Conservation (phyloP, 2,329 filamentous ascomycete species). For the Meredithiella fracta region DNA sequence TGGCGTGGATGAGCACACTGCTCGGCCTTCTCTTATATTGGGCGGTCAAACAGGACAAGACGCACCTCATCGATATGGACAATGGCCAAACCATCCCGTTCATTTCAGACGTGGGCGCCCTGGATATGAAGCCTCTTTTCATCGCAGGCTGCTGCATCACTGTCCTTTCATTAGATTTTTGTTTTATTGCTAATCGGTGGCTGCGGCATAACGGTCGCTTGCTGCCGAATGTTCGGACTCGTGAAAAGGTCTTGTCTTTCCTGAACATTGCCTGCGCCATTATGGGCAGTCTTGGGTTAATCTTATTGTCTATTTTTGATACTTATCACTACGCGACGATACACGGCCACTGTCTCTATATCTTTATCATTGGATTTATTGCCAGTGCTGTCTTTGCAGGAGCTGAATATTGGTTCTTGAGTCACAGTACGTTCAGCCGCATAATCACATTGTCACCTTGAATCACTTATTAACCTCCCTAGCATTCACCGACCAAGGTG, state of each 20-base stretch:
- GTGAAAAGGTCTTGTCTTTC: conserved; percentile 45
- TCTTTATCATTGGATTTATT: conserved; percentile 80
- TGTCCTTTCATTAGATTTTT: conserved; percentile 63
- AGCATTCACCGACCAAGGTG: conserved; percentile 56
- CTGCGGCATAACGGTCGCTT: conserved; percentile 69
- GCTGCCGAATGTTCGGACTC: conserved; percentile 48
- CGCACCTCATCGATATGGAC: conserved; percentile 45
- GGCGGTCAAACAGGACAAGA: conserved; percentile 38
- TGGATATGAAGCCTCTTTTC: conserved; percentile 57
- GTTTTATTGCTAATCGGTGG: conserved; percentile 69
- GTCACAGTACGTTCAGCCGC: conserved; percentile 38
- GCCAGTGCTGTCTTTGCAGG: conserved; percentile 77
- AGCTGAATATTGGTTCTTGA: conserved; percentile 75
- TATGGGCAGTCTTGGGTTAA: conserved; percentile 61
- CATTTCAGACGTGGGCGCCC: conserved; percentile 51
- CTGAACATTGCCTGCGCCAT: conserved; percentile 53
- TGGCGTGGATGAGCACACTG: conserved; percentile 50
- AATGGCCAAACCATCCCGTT: conserved; percentile 46
- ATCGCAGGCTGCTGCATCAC: conserved; percentile 55
- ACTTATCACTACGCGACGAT: conserved; percentile 47
- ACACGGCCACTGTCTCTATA: conserved; percentile 59
- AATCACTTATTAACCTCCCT: conserved; percentile 2
- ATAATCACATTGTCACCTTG: not conserved
- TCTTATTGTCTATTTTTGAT: conserved; percentile 74
- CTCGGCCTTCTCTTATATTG: conserved; percentile 56